Conservation (phyloP, 192 early-diverging fungal species). For the Thamnidium elegans region DNA sequence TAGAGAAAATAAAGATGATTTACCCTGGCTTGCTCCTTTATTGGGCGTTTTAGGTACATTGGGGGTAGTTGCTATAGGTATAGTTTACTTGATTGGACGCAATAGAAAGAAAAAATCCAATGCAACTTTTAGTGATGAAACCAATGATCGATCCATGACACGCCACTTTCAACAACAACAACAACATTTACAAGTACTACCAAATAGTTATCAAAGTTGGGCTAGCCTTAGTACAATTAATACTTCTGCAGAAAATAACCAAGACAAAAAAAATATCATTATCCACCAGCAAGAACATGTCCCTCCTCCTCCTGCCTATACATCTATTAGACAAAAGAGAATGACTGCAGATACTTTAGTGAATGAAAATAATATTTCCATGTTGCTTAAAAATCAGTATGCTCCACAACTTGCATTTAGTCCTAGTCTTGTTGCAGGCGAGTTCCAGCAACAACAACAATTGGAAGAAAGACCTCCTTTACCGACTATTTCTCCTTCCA, state of each 20-base stretch:
- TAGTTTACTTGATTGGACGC: neutral
- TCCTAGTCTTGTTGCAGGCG: constrained; percentile 12
- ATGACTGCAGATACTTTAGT: constrained; percentile 19
- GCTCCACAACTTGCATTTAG: constrained; percentile 23
- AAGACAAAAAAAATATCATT: neutral
- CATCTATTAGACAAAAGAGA: constrained; percentile 6
- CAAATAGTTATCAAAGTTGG: constrained; percentile 5
- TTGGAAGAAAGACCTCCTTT: neutral
- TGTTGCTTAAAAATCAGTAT: constrained; percentile 14
- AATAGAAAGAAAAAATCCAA: neutral
- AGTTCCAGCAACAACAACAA: constrained; percentile 6
- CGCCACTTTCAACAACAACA: neutral
- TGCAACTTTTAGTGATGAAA: neutral
- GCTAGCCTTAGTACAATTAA: neutral
- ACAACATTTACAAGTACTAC: neutral
- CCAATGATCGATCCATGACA: neutral
- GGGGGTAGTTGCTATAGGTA: neutral
- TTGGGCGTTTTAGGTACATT: constrained; percentile 9
- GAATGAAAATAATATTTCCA: neutral
- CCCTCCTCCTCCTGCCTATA: constrained; percentile 13
- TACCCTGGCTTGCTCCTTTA: constrained; percentile 14
- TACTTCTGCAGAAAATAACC: neutral
- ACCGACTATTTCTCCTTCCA: neutral
- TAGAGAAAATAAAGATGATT: neutral
- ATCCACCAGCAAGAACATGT: neutral